phyloP scores from a whole-genome alignment of 768 basidiomycete genomes.

The Albatrellus ellisii region DNA sequence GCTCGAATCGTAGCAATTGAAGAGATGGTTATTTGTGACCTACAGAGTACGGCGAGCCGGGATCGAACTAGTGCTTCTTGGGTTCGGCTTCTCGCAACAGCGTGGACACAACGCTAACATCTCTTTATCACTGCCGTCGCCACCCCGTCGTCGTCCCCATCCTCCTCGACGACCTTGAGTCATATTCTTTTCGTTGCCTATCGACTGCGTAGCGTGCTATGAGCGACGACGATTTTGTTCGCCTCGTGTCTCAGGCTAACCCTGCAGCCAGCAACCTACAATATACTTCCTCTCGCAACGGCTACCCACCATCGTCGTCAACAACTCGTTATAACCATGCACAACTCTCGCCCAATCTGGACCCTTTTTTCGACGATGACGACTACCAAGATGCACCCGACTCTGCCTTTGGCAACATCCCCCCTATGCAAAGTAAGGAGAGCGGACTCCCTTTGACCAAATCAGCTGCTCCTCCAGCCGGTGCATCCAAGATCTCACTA shows the following conservation, averaged over 20 bases:
- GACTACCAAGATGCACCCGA: slow-evolving; percentile 54
- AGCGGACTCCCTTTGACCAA: slow-evolving; percentile 43
- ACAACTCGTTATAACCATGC: slow-evolving; percentile 28
- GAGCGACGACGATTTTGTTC: slow-evolving; percentile 65
- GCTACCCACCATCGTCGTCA: slow-evolving; percentile 43
- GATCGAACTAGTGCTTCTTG: too few relatives aligned
- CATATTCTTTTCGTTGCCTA: not conserved
- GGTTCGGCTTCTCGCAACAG: too few relatives aligned
- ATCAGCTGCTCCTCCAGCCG: slow-evolving; percentile 49
- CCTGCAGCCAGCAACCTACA: slow-evolving; percentile 36
- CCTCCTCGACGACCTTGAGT: too few relatives aligned
- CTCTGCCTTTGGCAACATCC: slow-evolving; percentile 47
- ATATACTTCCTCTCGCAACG: slow-evolving; percentile 37
- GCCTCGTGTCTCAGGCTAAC: slow-evolving; percentile 60
- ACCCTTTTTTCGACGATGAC: slow-evolving; percentile 86
- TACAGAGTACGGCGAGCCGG: too few relatives aligned
- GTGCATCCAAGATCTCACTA: slow-evolving; percentile 33
- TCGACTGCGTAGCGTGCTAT: slow-evolving; percentile 20
- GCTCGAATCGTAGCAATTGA: too few relatives aligned
- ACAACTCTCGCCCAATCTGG: slow-evolving; percentile 31
- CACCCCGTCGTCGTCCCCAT: too few relatives aligned
- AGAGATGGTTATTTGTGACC: too few relatives aligned
- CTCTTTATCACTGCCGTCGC: too few relatives aligned
- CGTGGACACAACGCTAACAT: too few relatives aligned
- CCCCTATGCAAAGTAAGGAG: slow-evolving; percentile 30